phyloP scores from a whole-genome alignment of 2,329 filamentous ascomycete species.

The Diaporthe australafricana region DNA sequence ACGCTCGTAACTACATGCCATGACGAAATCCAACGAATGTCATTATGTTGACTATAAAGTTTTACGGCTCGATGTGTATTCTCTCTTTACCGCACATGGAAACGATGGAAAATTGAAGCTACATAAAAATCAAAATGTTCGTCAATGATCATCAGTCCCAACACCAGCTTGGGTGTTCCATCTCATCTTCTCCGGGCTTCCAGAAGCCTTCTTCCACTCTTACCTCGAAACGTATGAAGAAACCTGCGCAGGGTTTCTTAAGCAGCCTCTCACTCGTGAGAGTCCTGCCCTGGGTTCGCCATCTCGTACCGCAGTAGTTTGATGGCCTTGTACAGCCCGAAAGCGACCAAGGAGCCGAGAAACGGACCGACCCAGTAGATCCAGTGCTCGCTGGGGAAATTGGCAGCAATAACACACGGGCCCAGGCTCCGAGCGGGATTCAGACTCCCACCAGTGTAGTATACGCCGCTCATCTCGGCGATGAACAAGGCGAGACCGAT shows the following conservation, averaged over 20 bases:
- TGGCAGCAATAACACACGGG: constrained; percentile 55
- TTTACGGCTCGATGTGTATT: background rate
- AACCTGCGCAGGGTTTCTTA: too few species aligned
- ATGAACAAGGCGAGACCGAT: constrained; percentile 80
- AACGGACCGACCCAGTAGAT: constrained; percentile 67
- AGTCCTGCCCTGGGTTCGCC: constrained; percentile 22
- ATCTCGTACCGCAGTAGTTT: constrained; percentile 62
- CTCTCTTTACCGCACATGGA: background rate
- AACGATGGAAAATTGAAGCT: background rate
- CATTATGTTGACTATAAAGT: background rate
- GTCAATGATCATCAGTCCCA: background rate
- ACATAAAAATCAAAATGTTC: background rate
- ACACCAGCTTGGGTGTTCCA: background rate
- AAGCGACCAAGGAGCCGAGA: constrained; percentile 61
- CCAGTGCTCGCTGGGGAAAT: constrained; percentile 61
- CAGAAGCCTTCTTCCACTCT: background rate
- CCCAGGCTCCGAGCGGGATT: constrained; percentile 65
- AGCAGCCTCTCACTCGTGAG: background rate
- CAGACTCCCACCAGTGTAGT: constrained; percentile 60
- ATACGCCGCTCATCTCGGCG: constrained; percentile 56
- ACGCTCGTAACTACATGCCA: too few species aligned
- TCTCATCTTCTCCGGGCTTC: background rate
- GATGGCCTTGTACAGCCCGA: constrained; percentile 61
- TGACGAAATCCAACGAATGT: background rate
- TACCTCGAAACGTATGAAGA: too few species aligned